A percentile compares a stretch with the other conserved stretches of the same genome.
These are phyloP conservation scores for Lichtheimia ramosa DNA, from an alignment of 371 early-diverging fungal species.

Conservation along the genomic window DNA sequence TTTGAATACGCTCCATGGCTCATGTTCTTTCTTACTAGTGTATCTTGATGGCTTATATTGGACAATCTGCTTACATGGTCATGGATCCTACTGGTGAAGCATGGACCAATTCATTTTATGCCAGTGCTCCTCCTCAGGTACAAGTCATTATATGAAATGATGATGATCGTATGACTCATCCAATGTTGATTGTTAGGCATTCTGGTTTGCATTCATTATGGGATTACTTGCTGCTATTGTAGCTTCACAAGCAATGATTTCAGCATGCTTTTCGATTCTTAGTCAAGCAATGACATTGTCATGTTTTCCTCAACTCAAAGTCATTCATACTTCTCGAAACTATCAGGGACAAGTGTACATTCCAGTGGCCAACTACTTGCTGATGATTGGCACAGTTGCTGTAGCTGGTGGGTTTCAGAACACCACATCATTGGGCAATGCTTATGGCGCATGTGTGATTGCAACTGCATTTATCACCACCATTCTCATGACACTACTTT, in stretches of 20 bases:
- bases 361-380: constrained; percentile 46
- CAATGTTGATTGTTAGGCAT: constrained; percentile 1
- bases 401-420: constrained; percentile 44
- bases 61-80: constrained; percentile 49
- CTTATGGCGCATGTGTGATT: constrained; percentile 34
- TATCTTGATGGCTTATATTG: constrained; percentile 30
- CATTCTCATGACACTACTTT: constrained; percentile 20
- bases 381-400: constrained; percentile 43
- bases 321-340: constrained; percentile 43
- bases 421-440: constrained; percentile 27
- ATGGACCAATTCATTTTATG: constrained; percentile 20
- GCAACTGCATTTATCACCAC: constrained; percentile 32
- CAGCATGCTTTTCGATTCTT: constrained; percentile 55
- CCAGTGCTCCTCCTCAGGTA: constrained; percentile 14
- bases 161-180: neutral
- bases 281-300: constrained; percentile 57
- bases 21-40: constrained; percentile 6
- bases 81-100: constrained; percentile 19
- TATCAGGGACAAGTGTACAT: constrained; percentile 54
- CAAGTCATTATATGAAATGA: neutral
- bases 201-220: constrained; percentile 39
- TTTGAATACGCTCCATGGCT: neutral
- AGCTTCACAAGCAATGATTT: constrained; percentile 62
- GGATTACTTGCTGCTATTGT: constrained; percentile 56
- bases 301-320: constrained; percentile 50